Evolutionary conservation across 2,329 filamentous ascomycete species (phyloP), one percentile per base, ranked within the genome.

Genomic region (Sporothrix pallida): DNA sequence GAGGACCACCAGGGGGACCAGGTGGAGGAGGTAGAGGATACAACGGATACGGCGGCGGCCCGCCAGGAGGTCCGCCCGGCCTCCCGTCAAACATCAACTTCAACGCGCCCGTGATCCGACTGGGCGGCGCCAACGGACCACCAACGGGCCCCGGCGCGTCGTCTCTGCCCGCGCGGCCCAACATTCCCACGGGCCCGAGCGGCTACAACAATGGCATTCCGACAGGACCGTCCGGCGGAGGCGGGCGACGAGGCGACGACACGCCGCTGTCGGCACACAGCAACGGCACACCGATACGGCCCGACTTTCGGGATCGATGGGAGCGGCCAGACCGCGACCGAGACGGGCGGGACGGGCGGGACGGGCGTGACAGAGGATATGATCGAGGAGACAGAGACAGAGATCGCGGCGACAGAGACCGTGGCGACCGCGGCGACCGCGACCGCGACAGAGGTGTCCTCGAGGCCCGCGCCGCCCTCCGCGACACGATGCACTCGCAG

Each of bases 91-190:
- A 96, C 80, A 93, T 98, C 88, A 94, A 95, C 20, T 5, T 12
- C 70, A 97, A 93, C 79, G 96, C 96, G 50, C 95, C 95, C 73
- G 94, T 98, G 75, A 98, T 99, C 80, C 93, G 96, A 72, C 88
- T 99, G 63, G 96, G 95, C 58, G 95, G 94, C 56, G 95, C 94
- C 13, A 62, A 17, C 23, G 73, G 73, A 17, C 71, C 63, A 15
- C 73, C 63, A 1, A 37, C 73, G 1, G 70, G 73, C 76, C 75
- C 37, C n/a, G 74, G 73, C 54, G 48, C 72, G 3, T 76, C 76
- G 1, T 77, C 76, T 1, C 71, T 77, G 2, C 76, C 76, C 1
- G 75, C 76, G 2, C 74, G 76, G 5, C 76, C 76, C 12, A 77
- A 74, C 50, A 76, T 78, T 1, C 88, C 91, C n/a, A 93, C 93